Conservation (phyloP, 441 rosid species). For the Gossypium gossypioides region DNA sequence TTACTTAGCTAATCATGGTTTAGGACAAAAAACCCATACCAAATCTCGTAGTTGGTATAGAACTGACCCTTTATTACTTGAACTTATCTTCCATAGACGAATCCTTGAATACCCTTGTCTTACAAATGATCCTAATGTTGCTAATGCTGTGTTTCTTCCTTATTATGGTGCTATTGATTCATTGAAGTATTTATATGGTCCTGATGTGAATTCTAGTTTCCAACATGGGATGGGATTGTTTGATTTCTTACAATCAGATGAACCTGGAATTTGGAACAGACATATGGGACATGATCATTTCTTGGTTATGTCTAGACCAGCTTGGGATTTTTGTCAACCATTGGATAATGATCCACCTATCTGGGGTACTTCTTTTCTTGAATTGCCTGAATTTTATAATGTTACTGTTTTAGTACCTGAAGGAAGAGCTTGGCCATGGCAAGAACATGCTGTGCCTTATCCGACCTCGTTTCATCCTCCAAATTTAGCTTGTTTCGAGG, state of each 20-base stretch:
- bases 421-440: conserved; percentile 74
- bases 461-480: conserved; percentile 86
- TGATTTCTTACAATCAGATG: conserved; percentile 31
- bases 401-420: conserved; percentile 65
- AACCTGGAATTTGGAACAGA: conserved; percentile 48
- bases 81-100: conserved; percentile 68
- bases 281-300: conserved; percentile 66
- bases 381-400: conserved; percentile 58
- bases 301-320: conserved; percentile 78
- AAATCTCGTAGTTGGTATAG: conserved; percentile 78
- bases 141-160: conserved; percentile 68
- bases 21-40: conserved; percentile 72
- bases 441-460: conserved; percentile 80
- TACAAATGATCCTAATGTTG: conserved; percentile 55
- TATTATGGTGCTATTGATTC: conserved; percentile 74
- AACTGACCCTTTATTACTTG: conserved; percentile 62
- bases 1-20: conserved; percentile 66
- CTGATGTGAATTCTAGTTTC: conserved; percentile 55
- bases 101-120: conserved; percentile 77
- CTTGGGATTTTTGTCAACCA: conserved; percentile 88
- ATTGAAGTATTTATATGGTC: conserved; percentile 61
- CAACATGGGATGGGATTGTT: conserved; percentile 64
- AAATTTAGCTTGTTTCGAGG: conserved; percentile 39
- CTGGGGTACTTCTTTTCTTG: conserved; percentile 87
- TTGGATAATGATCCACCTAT: conserved; percentile 55